These are phyloP conservation scores for Puccinia coronata DNA, from an alignment of 1,284 basidiomycete species.

Conservation along the genomic window DNA sequence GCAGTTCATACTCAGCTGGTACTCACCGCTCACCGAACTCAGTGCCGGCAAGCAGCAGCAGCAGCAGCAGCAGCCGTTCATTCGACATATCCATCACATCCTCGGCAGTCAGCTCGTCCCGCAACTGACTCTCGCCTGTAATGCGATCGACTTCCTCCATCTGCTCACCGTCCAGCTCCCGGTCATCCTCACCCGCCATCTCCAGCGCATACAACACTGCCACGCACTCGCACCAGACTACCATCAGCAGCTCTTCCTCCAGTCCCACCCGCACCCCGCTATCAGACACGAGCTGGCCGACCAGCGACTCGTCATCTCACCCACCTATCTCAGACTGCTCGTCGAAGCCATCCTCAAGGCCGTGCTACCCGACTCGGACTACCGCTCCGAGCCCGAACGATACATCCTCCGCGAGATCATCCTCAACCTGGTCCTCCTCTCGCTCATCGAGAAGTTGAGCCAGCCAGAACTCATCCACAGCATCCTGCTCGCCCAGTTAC, in stretches of 20 bases:
- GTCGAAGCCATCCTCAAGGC: slow-evolving; percentile 70
- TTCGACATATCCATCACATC: not conserved
- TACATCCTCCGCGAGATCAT: slow-evolving; percentile 74
- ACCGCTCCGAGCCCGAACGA: slow-evolving; percentile 70
- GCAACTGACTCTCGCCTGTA: not conserved
- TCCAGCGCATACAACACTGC: not conserved
- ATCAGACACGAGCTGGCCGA: not conserved
- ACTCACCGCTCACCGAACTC: not conserved
- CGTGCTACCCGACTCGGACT: slow-evolving; percentile 71
- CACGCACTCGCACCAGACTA: not conserved
- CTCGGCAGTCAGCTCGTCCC: not conserved
- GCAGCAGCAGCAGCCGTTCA: slow-evolving; percentile 14
- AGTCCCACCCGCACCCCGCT: slow-evolving; percentile 15
- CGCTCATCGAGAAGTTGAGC: slow-evolving; percentile 68
- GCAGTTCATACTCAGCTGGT: slow-evolving; percentile 39
- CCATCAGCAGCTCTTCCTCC: not conserved
- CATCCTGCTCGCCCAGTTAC: slow-evolving; percentile 62
- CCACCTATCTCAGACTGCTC: slow-evolving; percentile 74
- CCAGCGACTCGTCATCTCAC: slow-evolving; percentile 61
- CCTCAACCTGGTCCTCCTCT: slow-evolving; percentile 69
- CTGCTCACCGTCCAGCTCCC: slow-evolving; percentile 4
- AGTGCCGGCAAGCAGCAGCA: not conserved
- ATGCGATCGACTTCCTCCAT: not conserved
- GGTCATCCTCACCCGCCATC: not conserved
- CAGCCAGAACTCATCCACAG: slow-evolving; percentile 81